Conservation (phyloP, 2,329 filamentous ascomycete species). For the Bretziella fagacearum region DNA sequence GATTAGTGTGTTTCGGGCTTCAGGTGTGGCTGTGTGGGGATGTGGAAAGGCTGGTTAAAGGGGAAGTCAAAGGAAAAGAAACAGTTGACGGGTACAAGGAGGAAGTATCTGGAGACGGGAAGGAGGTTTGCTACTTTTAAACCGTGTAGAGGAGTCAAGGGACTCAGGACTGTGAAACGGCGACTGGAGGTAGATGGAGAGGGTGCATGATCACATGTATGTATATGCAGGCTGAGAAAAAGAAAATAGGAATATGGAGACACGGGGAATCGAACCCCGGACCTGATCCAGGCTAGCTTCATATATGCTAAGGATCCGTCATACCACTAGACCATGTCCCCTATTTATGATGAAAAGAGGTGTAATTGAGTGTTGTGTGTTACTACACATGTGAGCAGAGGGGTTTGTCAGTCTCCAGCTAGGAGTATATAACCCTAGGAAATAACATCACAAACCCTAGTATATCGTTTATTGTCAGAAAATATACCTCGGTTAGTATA, state of each 20-base stretch:
- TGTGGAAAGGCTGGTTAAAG: not conserved
- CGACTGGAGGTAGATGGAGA: no score
- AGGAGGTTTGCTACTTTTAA: not conserved
- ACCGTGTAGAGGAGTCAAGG: not conserved
- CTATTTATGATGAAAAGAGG: not conserved
- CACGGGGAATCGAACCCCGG: slow-evolving; percentile 15
- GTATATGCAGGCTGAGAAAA: not conserved
- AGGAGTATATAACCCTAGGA: not conserved
- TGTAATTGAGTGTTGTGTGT: not conserved
- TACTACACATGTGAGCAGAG: not conserved
- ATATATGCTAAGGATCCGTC: slow-evolving; percentile 12
- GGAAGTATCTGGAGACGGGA: not conserved
- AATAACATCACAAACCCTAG: not conserved
- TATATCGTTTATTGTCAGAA: not conserved
- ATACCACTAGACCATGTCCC: slow-evolving; percentile 13
- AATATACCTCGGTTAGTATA: no score
- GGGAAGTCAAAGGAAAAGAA: not conserved
- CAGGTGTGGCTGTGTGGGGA: not conserved
- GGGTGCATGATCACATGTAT: not conserved
- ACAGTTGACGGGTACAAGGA: not conserved
- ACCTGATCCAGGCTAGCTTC: slow-evolving; percentile 13
- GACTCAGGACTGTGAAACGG: not conserved
- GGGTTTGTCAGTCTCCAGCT: not conserved
- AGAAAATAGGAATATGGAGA: slow-evolving; percentile 14
- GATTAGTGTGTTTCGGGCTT: slow-evolving; percentile 2